A percentile compares a stretch with the other conserved stretches of the same genome.
Conservation (phyloP, 352 stramenopile species). For the Phytophthora hybrid region DNA sequence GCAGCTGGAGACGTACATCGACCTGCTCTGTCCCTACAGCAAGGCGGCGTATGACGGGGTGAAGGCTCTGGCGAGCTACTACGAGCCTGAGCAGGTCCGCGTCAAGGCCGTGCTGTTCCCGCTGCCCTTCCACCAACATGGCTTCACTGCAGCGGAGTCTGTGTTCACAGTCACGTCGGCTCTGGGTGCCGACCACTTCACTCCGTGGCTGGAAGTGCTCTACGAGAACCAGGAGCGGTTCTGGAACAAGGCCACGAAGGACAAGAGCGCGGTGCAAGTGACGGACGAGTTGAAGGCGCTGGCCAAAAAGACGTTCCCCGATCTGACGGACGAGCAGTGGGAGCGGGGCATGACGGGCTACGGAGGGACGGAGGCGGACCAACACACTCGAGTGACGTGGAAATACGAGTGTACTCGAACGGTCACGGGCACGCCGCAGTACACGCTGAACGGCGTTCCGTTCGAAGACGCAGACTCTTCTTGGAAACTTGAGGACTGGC, state of each 20-base stretch:
- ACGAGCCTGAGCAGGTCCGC: conserved; percentile 61
- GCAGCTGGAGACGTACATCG: conserved; percentile 84
- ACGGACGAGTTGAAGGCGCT: conserved; percentile 59
- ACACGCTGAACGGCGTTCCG: conserved; percentile 79
- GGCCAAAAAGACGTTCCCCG: conserved; percentile 69
- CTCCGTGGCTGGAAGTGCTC: conserved; percentile 67
- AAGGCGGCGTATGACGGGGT: conserved; percentile 68
- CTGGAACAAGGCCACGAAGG: conserved; percentile 79
- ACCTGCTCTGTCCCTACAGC: conserved; percentile 79
- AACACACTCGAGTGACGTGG: conserved; percentile 61
- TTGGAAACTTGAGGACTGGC: conserved; percentile 71
- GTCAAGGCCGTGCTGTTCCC: conserved; percentile 76
- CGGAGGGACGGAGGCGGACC: conserved; percentile 70
- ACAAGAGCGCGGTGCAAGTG: conserved; percentile 69
- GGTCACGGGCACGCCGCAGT: conserved; percentile 75
- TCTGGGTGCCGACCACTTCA: conserved; percentile 62
- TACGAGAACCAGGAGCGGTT: conserved; percentile 80
- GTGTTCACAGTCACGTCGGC: conserved; percentile 67
- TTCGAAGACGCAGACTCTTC: conserved; percentile 62
- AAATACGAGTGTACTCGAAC: conserved; percentile 79
- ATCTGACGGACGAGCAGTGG: conserved; percentile 65
- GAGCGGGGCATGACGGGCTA: conserved; percentile 72
- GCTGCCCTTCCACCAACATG: conserved; percentile 75
- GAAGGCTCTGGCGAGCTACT: conserved; percentile 69
- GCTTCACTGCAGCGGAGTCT: conserved; percentile 68